Conservation (phyloP, 495 filamentous ascomycete species). For the Hypoxylon perforatum region DNA sequence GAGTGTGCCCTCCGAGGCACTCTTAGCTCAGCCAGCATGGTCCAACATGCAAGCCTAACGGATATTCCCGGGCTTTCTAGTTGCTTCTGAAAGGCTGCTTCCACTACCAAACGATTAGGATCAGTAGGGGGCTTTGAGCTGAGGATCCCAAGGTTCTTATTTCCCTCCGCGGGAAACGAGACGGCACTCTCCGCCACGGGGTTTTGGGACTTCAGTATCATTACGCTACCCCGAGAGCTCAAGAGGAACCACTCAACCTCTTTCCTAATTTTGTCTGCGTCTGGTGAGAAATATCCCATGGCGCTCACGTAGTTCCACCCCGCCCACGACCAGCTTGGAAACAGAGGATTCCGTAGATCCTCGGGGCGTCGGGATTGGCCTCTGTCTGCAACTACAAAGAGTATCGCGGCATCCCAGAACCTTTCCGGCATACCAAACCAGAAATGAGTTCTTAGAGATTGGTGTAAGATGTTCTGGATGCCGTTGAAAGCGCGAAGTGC, state of each 20-base stretch:
- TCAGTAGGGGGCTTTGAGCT: neutral
- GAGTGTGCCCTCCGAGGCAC: neutral
- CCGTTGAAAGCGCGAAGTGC: neutral
- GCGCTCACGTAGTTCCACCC: neutral
- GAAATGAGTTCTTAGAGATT: neutral
- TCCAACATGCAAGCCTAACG: neutral
- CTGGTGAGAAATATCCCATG: neutral
- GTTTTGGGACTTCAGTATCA: neutral
- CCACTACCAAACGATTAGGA: neutral
- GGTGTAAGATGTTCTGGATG: neutral
- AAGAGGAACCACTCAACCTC: slow-evolving; percentile 4
- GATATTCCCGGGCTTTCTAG: too few species aligned
- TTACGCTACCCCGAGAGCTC: neutral
- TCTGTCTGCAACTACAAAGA: neutral
- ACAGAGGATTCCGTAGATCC: neutral
- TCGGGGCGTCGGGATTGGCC: neutral
- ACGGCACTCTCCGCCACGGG: too few species aligned
- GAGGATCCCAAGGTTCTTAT: slow-evolving; percentile 1
- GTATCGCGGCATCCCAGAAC: neutral
- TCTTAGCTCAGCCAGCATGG: neutral
- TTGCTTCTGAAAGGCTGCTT: neutral
- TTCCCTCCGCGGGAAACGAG: neutral
- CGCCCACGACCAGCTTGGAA: slow-evolving; percentile 6
- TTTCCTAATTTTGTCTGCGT: neutral
- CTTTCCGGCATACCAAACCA: slow-evolving; percentile 2